These are phyloP conservation scores for Sparassis latifolia DNA, from an alignment of 1,284 basidiomycete species.

Conservation along the genomic window DNA sequence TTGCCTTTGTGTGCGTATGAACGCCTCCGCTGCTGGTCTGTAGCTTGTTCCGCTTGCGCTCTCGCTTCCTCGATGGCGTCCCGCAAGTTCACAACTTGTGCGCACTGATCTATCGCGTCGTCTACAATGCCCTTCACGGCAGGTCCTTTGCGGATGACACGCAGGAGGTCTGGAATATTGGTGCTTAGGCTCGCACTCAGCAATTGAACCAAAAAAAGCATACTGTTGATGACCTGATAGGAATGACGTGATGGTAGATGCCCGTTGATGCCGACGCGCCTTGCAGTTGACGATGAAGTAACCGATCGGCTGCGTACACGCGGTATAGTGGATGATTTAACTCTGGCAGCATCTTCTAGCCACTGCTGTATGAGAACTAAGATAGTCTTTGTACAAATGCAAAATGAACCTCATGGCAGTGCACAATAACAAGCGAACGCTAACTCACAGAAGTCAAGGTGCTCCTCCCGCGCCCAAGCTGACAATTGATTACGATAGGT, in stretches of 20 bases:
- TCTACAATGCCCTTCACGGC: conserved; percentile 88
- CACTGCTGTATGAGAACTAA: conserved; percentile 85
- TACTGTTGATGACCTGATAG: conserved; percentile 78
- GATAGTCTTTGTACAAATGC: conserved; percentile 50
- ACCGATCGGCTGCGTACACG: conserved; percentile 26
- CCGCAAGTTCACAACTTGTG: conserved; percentile 78
- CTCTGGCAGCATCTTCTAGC: conserved; percentile 44
- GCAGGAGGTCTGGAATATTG: conserved; percentile 64
- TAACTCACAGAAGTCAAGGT: conserved; percentile 75
- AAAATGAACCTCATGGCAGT: not conserved
- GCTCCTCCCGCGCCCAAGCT: conserved; percentile 91
- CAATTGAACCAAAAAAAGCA: conserved; percentile 17
- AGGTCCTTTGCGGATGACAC: conserved; percentile 88
- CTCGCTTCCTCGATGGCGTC: conserved; percentile 87
- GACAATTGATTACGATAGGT: conserved; percentile 94
- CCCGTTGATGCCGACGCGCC: conserved; percentile 20
- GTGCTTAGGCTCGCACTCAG: not conserved
- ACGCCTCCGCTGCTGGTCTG: conserved; percentile 65
- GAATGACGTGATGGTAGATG: conserved; percentile 47
- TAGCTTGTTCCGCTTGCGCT: conserved; percentile 67
- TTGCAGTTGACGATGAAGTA: conserved; percentile 33
- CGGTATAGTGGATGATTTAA: conserved; percentile 31
- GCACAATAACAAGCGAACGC: not conserved
- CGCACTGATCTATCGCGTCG: conserved; percentile 86
- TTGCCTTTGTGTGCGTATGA: conserved; percentile 65